A percentile compares a stretch with the other conserved stretches of the same genome.
These are phyloP conservation scores for Pelargonium fulgidum DNA, from an alignment of 441 rosid genomes.

Conservation along the genomic window DNA sequence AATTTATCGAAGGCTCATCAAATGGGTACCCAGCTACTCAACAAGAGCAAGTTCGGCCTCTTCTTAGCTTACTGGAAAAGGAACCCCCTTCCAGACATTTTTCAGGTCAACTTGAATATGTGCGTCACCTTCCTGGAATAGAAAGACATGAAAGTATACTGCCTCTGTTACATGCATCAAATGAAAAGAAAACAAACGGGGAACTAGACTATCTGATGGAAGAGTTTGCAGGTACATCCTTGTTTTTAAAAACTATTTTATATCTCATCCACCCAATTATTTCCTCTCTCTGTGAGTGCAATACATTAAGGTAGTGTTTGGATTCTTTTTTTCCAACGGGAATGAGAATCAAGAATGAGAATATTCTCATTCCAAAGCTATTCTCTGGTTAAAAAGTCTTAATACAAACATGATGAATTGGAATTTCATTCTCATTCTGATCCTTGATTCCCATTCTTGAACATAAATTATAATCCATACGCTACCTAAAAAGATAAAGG, in stretches of 20 bases:
- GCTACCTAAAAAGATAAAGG: background rate
- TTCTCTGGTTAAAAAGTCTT: no score
- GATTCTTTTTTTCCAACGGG: no score
- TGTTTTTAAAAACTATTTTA: background rate
- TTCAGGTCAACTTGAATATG: constrained; percentile 89
- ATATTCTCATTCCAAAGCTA: no score
- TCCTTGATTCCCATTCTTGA: no score
- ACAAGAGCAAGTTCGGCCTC: constrained; percentile 88
- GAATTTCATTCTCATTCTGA: no score
- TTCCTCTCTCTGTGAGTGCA: background rate
- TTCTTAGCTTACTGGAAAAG: constrained; percentile 94
- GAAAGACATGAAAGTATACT: constrained; percentile 84
- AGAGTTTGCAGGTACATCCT: constrained; percentile 71
- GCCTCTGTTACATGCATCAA: constrained; percentile 72
- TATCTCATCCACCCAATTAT: constrained; percentile 3
- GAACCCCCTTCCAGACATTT: constrained; percentile 85
- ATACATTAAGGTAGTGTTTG: background rate
- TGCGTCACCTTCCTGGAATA: constrained; percentile 63
- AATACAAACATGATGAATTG: no score
- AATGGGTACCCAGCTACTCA: constrained; percentile 59
- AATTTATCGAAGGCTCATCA: constrained; percentile 47
- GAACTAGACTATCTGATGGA: constrained; percentile 88
- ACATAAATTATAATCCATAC: no score
- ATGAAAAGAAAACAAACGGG: constrained; percentile 76
- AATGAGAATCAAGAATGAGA: no score